Percentiles rank a stretch among this genome's conserved stretches.
These are phyloP conservation scores for Amaranthus hypochondriacus DNA, from an alignment of 148 eudicot species.

Conservation along the genomic window DNA sequence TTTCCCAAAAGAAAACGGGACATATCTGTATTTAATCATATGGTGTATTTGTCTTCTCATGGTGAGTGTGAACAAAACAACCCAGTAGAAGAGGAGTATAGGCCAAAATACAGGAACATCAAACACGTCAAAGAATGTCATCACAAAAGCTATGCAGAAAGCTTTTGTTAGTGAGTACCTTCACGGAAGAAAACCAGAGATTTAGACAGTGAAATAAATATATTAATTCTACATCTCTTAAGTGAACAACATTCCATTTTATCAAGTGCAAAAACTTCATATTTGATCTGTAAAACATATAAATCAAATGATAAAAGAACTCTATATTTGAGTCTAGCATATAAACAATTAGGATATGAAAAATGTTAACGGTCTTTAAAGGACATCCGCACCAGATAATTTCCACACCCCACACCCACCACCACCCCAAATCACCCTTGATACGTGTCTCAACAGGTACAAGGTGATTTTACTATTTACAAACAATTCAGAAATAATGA, in stretches of 20 bases:
- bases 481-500: no score
- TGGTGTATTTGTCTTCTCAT: conserved; percentile 62
- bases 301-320: no score
- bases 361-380: background rate
- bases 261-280: no score
- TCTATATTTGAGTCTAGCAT: background rate
- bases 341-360: background rate
- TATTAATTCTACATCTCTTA: background rate
- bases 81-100: conserved; percentile 56
- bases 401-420: no score
- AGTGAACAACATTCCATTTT: background rate
- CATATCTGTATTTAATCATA: conserved; percentile 59
- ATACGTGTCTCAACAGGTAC: no score
- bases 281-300: no score
- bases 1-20: conserved; percentile 59
- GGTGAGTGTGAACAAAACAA: conserved; percentile 53
- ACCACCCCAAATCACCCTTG: no score
- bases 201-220: background rate
- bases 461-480: no score
- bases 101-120: conserved; percentile 73
- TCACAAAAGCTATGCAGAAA: conserved; percentile 48
- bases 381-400: no score
- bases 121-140: conserved; percentile 49
- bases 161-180: conserved; percentile 63
- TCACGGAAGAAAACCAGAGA: conserved; percentile 12